These are phyloP conservation scores for Botrytis porri DNA, from an alignment of 2,329 filamentous ascomycete species.

Conservation along the genomic window DNA sequence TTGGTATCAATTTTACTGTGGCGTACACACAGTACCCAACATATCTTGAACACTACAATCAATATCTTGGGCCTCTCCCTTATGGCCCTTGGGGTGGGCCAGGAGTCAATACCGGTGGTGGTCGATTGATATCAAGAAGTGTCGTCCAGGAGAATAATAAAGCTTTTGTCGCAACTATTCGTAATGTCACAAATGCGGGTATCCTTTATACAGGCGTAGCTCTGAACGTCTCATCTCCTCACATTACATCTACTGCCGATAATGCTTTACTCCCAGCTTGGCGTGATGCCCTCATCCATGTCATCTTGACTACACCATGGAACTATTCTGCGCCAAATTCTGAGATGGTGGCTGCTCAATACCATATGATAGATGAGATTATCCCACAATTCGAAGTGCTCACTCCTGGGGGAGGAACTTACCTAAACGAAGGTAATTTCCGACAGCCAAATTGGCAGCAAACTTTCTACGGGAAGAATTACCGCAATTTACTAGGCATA, in stretches of 20 bases:
- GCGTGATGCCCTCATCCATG: slow-evolving; percentile 40
- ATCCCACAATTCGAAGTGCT: slow-evolving; percentile 39
- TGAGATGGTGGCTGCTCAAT: slow-evolving; percentile 35
- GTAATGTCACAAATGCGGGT: slow-evolving; percentile 38
- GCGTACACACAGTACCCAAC: slow-evolving; percentile 28
- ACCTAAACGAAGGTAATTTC: slow-evolving; percentile 53
- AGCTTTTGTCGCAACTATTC: slow-evolving; percentile 30
- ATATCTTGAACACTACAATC: slow-evolving; percentile 37
- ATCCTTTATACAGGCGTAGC: slow-evolving; percentile 39
- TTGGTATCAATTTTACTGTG: slow-evolving; percentile 39
- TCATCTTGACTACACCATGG: slow-evolving; percentile 38
- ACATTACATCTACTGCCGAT: slow-evolving; percentile 25
- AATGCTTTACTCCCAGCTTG: slow-evolving; percentile 45
- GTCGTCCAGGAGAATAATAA: slow-evolving; percentile 34
- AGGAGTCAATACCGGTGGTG: slow-evolving; percentile 40
- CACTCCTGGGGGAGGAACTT: slow-evolving; percentile 45
- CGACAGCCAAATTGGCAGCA: slow-evolving; percentile 44
- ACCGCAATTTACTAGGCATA: slow-evolving; percentile 42
- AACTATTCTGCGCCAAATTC: slow-evolving; percentile 36
- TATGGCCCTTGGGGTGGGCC: slow-evolving; percentile 28
- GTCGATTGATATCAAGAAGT: slow-evolving; percentile 44
- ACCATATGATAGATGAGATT: slow-evolving; percentile 37
- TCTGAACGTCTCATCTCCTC: slow-evolving; percentile 34
- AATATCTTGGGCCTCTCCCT: slow-evolving; percentile 36
- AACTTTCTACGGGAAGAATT: slow-evolving; percentile 49